Conservation (phyloP, 2,329 filamentous ascomycete species). For the Fusarium continuum region DNA sequence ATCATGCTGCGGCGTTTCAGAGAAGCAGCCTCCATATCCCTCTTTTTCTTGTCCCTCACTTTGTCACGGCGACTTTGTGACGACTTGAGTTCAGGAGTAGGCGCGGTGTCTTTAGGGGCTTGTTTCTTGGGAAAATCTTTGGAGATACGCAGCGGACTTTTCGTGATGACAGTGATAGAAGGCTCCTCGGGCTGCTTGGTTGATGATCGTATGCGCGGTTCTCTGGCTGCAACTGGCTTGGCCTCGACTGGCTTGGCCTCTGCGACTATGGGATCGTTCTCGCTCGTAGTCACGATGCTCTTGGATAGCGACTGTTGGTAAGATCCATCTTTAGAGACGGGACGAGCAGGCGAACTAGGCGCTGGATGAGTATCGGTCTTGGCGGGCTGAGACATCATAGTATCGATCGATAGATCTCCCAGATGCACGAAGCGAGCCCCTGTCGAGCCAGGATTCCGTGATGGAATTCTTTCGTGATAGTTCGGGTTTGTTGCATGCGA, state of each 20-base stretch:
- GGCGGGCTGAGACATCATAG: constrained; percentile 39
- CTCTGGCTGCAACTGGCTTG: constrained; percentile 16
- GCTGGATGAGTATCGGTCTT: background rate
- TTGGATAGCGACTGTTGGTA: constrained; percentile 30
- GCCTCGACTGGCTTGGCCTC: constrained; percentile 19
- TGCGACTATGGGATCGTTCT: constrained; percentile 27
- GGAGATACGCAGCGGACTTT: constrained; percentile 31
- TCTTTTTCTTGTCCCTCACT: constrained; percentile 52
- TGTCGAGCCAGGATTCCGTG: constrained; percentile 42
- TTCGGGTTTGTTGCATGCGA: background rate
- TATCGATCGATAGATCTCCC: constrained; percentile 40
- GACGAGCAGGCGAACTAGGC: constrained; percentile 10
- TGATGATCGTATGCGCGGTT: constrained; percentile 22
- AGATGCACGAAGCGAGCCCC: constrained; percentile 33
- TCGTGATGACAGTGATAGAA: constrained; percentile 34
- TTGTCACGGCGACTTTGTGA: constrained; percentile 49
- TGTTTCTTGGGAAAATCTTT: constrained; percentile 1
- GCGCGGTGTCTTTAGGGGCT: constrained; percentile 2
- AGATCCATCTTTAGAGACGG: constrained; percentile 15
- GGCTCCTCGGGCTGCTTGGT: constrained; percentile 15
- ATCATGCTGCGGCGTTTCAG: constrained; percentile 34
- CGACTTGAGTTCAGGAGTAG: constrained; percentile 32
- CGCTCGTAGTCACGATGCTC: constrained; percentile 31
- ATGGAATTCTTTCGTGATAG: constrained; percentile 23
- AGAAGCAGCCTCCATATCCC: constrained; percentile 51